Evolutionary conservation across 805 yeast species (phyloP), one percentile per base, ranked within the genome.

Genomic region (Candida sanyiensis): DNA sequence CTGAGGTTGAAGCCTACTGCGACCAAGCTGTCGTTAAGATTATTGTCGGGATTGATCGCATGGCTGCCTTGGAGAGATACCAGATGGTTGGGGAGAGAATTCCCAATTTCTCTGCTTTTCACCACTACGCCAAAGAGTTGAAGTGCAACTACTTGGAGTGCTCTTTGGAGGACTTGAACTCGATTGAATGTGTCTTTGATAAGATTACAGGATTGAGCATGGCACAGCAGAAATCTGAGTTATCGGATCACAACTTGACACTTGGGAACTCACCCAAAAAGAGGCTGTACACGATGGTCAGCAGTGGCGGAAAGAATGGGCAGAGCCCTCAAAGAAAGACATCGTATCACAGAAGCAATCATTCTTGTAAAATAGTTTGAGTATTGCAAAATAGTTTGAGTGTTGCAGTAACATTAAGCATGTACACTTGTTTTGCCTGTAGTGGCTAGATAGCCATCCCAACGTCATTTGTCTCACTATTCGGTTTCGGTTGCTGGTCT

Each of bases 1-100:
- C 70, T 12, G 71, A 66, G 46, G 59, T 65, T 16, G 57, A 58
- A 44, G 57, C 53, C 32, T 59, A 64, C 51, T 65, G 70, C 45
- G 36, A 24, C 17, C 64, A 61, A 13, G 55, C 57, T 38, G 63
- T 60, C n/a, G 56, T 59, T 3, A 58, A 53, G 40, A 49, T 63
- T 37, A 51, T 66, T 39, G 59, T 64, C 25, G 71, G 69, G 0
- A 56, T 67, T 31, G 62, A 39, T 18, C 18, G 43, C n/a, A 15
- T 7, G 17, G 12, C 23, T 28, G 36, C 36, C 10, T 31, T 9
- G 13, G 9, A 25, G 23, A 18, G 26, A 23, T n/a, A 37, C 48
- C 50, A 44, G 58, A 65, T 45, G 47, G 47, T 56, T 49, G 2
- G 47, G 43, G 30, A 51, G 29, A 13, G 39, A 40, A 29, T 62